Conservation (phyloP, 345 rosid species). For the Cardamine resedifolia region DNA sequence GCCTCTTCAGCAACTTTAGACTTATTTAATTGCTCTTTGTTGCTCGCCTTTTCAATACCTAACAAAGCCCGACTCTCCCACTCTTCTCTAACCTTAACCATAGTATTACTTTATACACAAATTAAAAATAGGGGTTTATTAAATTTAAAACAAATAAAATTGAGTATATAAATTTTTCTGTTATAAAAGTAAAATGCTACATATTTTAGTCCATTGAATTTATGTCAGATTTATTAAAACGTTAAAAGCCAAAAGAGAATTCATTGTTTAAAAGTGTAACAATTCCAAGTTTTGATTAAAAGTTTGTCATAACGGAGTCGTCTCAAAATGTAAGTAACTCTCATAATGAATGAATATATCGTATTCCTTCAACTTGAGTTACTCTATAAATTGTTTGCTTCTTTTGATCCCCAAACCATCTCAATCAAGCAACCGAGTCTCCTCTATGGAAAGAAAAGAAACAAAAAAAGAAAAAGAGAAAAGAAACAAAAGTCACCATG, state of each 20-base stretch:
- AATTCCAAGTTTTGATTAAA: too few relatives aligned
- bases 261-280: background rate
- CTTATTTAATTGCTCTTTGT: constrained; percentile 41
- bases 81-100: constrained; percentile 65
- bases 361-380: background rate
- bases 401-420: background rate
- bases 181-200: background rate
- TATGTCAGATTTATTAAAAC: background rate
- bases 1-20: constrained; percentile 59
- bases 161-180: background rate
- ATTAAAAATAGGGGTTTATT: background rate
- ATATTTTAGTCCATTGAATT: background rate
- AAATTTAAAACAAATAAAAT: background rate
- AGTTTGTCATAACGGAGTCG: background rate
- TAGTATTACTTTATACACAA: background rate
- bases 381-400: background rate
- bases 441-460: background rate
- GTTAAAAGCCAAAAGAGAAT: too few relatives aligned
- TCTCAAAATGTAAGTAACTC: background rate
- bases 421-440: background rate
- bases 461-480: too few relatives aligned
- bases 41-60: constrained; percentile 52
- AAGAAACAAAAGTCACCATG: background rate
- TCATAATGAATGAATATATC: background rate
- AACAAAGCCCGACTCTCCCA: constrained; percentile 68